Base-by-base conservation (phyloP, 1,284 basidiomycete species). In the Ceratobasidium sp. region DNA sequence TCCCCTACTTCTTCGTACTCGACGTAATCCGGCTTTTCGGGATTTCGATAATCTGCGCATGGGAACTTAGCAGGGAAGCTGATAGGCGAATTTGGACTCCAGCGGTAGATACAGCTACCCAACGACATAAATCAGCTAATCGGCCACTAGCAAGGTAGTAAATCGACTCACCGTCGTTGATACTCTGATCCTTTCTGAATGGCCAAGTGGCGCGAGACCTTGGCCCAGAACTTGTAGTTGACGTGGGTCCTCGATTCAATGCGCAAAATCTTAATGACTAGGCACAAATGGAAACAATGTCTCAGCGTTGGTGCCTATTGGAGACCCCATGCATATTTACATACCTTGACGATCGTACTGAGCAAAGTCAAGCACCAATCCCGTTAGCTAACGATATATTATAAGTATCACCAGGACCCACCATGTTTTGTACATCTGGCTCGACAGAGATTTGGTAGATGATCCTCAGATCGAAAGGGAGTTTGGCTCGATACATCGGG, bases 171-270 rank as follows among this genome's bases (percentile, higher is more conserved):
- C 38, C 38, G 67, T n/a, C 52, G 12, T 57, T 20, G 23, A 54
- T 70, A 70, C 20, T 33, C 14, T 16, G 27, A 18, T 10, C 67
- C 52, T n/a, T 57, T 55, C 3, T 38, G 8, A 20, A 50, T 14
- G 3, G 67, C 8, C 10, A 57, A 33, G 41, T 23, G 12, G 3
- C 35, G 60, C 4, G 67, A 55, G 18, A 70, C 67, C 38, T 70
- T 70, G 27, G 12, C 35, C 67, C 67, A 70, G 67, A 70, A 70
- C 8, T 44, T 27, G 35, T 70, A 70, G 33, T 70, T 20, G 3
- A 70, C 52, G 2, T 55, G 48, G 7, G 67, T 52, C 12, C 67
- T 50, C 16, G 30, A 12, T 7, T 35, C 67, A 8, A 70, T 55
- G 3, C 52, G 30, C 5, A 70, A 20, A 12, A 70, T 57, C 8